phyloP scores from a whole-genome alignment of 1,284 basidiomycete genomes.

The Rhodotorula sp. region DNA sequence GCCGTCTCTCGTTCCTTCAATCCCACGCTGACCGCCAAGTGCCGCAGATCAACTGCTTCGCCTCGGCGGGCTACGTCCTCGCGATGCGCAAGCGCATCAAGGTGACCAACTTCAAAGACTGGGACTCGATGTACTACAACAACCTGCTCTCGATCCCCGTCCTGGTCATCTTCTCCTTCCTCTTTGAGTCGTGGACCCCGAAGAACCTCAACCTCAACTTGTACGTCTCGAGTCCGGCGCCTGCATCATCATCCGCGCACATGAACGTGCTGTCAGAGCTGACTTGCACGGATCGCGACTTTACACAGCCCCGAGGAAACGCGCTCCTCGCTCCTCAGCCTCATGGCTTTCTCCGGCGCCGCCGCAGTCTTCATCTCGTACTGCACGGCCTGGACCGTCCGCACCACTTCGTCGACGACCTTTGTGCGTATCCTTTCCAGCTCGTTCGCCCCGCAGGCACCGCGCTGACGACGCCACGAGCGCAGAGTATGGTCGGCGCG shows the following conservation, averaged over 20 bases:
- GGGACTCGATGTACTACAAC: slow-evolving; percentile 99
- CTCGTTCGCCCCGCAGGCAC: slow-evolving; percentile 42
- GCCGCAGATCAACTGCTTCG: slow-evolving; percentile 76
- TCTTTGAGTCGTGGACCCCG: slow-evolving; percentile 87
- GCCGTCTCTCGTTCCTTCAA: slow-evolving; percentile 8
- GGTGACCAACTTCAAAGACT: slow-evolving; percentile 82
- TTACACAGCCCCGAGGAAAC: slow-evolving; percentile 73
- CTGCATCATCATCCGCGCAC: not conserved
- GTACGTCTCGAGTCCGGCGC: slow-evolving; percentile 53
- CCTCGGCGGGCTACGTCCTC: slow-evolving; percentile 88
- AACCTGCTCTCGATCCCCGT: slow-evolving; percentile 91
- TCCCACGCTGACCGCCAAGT: not conserved
- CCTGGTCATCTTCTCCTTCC: slow-evolving; percentile 75
- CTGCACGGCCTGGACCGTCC: slow-evolving; percentile 98
- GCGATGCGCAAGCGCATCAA: slow-evolving; percentile 98
- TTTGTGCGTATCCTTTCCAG: slow-evolving; percentile 63
- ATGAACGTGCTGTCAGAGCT: not conserved
- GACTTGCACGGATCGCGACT: too few relatives aligned
- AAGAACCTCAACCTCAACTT: slow-evolving; percentile 82
- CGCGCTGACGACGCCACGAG: not conserved
- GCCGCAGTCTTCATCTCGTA: slow-evolving; percentile 97
- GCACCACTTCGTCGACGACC: slow-evolving; percentile 93
- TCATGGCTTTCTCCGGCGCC: slow-evolving; percentile 93
- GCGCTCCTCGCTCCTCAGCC: slow-evolving; percentile 74
- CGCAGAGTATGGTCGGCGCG: slow-evolving; percentile 89